A percentile compares a stretch with the other conserved stretches of the same genome.
Evolutionary conservation across 495 filamentous ascomycete species (phyloP).

Genomic region (Penicillium roqueforti): DNA sequence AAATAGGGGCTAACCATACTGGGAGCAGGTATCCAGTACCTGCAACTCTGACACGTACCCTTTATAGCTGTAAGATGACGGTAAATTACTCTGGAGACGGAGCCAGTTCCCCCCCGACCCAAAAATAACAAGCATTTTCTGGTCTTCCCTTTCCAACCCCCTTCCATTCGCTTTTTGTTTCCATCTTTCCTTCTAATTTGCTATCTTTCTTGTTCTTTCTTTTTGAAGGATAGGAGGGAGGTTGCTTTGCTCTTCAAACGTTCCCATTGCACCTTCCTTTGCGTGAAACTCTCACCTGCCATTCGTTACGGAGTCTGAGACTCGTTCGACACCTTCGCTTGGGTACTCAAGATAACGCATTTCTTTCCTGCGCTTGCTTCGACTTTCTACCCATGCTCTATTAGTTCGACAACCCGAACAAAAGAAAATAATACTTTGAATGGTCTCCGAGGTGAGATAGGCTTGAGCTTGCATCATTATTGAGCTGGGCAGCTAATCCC

Average conservation of each 20-base stretch:
- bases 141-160: slow-evolving; percentile 20
- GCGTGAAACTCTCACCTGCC: not conserved
- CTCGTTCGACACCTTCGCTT: slow-evolving; percentile 8
- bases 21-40: slow-evolving; percentile 15
- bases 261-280: slow-evolving; percentile 23
- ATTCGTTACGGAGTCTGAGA: slow-evolving; percentile 8
- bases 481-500: not conserved
- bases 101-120: slow-evolving; percentile 21
- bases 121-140: slow-evolving; percentile 40
- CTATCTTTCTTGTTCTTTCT: slow-evolving; percentile 26
- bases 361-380: slow-evolving; percentile 12
- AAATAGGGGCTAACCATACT: slow-evolving; percentile 4
- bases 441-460: slow-evolving; percentile 35
- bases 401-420: slow-evolving; percentile 13
- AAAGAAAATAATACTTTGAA: slow-evolving; percentile 27
- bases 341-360: slow-evolving; percentile 9
- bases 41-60: slow-evolving; percentile 16
- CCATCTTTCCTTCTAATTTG: slow-evolving; percentile 25
- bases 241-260: slow-evolving; percentile 23
- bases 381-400: slow-evolving; percentile 18
- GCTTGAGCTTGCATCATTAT: not conserved
- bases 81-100: slow-evolving; percentile 27
- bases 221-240: slow-evolving; percentile 21
- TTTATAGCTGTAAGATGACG: slow-evolving; percentile 15
- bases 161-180: slow-evolving; percentile 34